Evolutionary conservation across 208 protist species (phyloP).

Genomic region (Leishmania braziliensis): DNA sequence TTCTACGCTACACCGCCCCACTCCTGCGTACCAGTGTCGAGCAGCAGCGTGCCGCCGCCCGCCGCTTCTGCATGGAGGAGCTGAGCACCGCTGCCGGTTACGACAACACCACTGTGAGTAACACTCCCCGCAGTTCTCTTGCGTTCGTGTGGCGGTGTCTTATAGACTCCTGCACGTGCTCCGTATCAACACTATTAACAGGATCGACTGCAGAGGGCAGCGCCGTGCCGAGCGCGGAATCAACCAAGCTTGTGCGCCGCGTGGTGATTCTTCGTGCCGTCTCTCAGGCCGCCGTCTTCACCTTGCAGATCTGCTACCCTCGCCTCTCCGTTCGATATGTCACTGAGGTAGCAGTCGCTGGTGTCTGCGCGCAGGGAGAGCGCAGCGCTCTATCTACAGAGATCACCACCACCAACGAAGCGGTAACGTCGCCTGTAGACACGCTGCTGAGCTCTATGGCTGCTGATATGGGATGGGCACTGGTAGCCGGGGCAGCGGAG

Average conservation of each 20-base stretch:
- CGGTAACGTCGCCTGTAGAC: conserved; percentile 9
- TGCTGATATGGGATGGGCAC: conserved; percentile 19
- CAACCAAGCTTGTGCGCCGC: neutral
- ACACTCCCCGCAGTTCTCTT: neutral
- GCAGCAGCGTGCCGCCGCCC: conserved; percentile 16
- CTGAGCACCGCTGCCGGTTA: conserved; percentile 13
- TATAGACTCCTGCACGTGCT: neutral
- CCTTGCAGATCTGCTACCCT: conserved; percentile 24
- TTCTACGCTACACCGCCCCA: conserved; percentile 26
- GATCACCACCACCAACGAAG: neutral
- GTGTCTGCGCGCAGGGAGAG: conserved; percentile 3
- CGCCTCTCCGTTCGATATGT: conserved; percentile 24
- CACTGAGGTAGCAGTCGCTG: conserved; percentile 17
- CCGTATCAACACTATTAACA: neutral
- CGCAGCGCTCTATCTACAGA: neutral
- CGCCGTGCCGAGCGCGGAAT: neutral
- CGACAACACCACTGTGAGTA: neutral
- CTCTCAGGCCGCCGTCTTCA: conserved; percentile 17
- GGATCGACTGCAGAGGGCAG: neutral
- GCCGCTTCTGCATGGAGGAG: conserved; percentile 17
- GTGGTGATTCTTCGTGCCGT: conserved; percentile 20
- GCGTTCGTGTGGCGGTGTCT: neutral
- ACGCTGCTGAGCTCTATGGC: conserved; percentile 23
- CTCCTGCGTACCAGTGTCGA: conserved; percentile 11
- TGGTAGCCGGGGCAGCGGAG: conserved; percentile 18